phyloP scores from a whole-genome alignment of 176 grass and related monocot species.

The Cymbopogon citratus region DNA sequence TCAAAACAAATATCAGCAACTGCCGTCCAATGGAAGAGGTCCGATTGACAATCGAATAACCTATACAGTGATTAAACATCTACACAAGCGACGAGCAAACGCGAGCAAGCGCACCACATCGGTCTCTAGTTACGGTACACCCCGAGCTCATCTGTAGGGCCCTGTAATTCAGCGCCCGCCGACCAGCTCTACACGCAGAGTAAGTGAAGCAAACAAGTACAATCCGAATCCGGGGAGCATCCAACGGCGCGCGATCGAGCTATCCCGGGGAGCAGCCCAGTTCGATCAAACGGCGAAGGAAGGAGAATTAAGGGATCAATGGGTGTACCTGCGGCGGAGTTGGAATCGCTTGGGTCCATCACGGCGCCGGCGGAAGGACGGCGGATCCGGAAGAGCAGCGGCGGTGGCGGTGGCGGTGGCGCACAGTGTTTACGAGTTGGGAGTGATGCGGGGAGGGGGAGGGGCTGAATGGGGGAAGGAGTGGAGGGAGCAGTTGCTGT shows the following conservation, averaged over 20 bases:
- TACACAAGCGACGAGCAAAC: not conserved
- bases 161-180: not conserved
- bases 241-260: slow-evolving; percentile 14
- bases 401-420: not conserved
- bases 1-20: not conserved
- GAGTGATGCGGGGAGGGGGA: not conserved
- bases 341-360: slow-evolving; percentile 26
- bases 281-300: not conserved
- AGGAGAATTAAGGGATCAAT: not conserved
- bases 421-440: not conserved
- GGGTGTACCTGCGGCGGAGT: slow-evolving; percentile 35
- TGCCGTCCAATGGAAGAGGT: not conserved
- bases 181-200: not conserved
- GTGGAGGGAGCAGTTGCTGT: not conserved
- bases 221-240: not conserved
- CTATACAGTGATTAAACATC: not conserved
- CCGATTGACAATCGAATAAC: not conserved
- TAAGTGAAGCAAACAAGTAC: not conserved
- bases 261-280: not conserved
- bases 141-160: not conserved
- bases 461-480: not conserved
- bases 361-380: not conserved
- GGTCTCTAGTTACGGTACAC: not conserved
- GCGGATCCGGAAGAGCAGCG: slow-evolving; percentile 11
- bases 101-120: not conserved